Percentiles rank a stretch among this genome's conserved stretches.
Conservation (phyloP, 805 yeast species). For the Myxozyma nipponensis region DNA sequence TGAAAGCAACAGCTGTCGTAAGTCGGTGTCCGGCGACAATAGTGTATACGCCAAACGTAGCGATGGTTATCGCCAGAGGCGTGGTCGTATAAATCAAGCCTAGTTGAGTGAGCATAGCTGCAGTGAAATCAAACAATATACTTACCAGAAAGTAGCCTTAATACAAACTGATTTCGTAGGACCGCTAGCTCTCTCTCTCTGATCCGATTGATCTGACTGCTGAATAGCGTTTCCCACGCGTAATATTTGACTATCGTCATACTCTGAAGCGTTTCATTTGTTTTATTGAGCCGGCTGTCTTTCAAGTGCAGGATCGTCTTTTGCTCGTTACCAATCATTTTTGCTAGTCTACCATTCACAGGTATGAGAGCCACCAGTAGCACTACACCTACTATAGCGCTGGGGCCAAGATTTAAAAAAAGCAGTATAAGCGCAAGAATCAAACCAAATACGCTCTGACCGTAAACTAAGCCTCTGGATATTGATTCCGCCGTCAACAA, state of each 20-base stretch:
- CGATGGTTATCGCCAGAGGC: constrained; percentile 69
- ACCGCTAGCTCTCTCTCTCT: constrained; percentile 69
- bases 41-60: constrained; percentile 72
- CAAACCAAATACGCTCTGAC: constrained; percentile 61
- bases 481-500: constrained; percentile 89
- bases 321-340: constrained; percentile 59
- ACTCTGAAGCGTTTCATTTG: constrained; percentile 86
- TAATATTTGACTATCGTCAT: constrained; percentile 90
- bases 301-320: constrained; percentile 68
- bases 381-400: constrained; percentile 76
- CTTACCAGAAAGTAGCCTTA: constrained; percentile 53
- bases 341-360: constrained; percentile 63
- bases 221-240: constrained; percentile 90
- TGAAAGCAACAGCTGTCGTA: constrained; percentile 84
- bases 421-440: constrained; percentile 64
- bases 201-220: constrained; percentile 58
- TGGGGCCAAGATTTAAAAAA: constrained; percentile 72
- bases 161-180: constrained; percentile 53
- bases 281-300: constrained; percentile 82
- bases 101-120: background rate
- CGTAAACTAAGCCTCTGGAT: constrained; percentile 80
- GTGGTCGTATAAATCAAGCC: constrained; percentile 43
- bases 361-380: constrained; percentile 65
- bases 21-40: constrained; percentile 59
- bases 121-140: background rate